Evolutionary conservation across 805 yeast genomes (phyloP).

Genomic region (Jamesozyma jinghongensis): DNA sequence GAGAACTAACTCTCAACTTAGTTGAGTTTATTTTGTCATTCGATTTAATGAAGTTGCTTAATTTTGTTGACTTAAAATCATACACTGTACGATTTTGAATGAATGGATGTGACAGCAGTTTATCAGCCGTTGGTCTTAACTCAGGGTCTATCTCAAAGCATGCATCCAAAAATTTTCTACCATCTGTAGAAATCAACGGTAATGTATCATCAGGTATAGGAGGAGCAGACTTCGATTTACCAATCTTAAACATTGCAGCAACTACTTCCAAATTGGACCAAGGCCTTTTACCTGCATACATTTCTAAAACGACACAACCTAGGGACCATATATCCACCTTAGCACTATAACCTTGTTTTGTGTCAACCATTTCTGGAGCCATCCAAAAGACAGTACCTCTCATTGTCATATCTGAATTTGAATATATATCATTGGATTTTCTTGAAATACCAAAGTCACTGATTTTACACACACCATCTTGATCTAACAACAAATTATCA

Average conservation of each 20-base stretch:
- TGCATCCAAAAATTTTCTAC: constrained; percentile 58
- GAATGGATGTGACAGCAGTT: constrained; percentile 48
- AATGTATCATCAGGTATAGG: constrained; percentile 89
- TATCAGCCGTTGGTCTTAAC: constrained; percentile 78
- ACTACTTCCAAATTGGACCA: constrained; percentile 95
- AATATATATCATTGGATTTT: constrained; percentile 73
- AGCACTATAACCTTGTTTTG: constrained; percentile 91
- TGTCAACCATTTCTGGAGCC: constrained; percentile 98
- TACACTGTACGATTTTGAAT: constrained; percentile 36
- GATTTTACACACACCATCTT: constrained; percentile 90
- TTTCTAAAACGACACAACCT: constrained; percentile 94
- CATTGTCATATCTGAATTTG: constrained; percentile 94
- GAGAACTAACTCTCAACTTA: constrained; percentile 21
- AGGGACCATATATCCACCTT: constrained; percentile 97
- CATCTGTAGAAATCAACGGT: constrained; percentile 52
- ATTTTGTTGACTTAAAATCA: constrained; percentile 43
- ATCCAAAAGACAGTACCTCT: constrained; percentile 99
- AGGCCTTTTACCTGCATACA: constrained; percentile 96
- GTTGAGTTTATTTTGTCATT: constrained; percentile 32
- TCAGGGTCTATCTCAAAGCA: constrained; percentile 78
- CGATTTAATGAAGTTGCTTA: constrained; percentile 44
- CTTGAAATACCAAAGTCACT: constrained; percentile 96
- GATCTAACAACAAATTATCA: constrained; percentile 78
- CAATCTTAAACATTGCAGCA: constrained; percentile 85
- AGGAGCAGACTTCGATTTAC: constrained; percentile 82